Percentiles rank a stretch among this genome's conserved stretches.
Evolutionary conservation across 805 yeast genomes (phyloP).

Genomic region (Starmerella potacharoeniae): DNA sequence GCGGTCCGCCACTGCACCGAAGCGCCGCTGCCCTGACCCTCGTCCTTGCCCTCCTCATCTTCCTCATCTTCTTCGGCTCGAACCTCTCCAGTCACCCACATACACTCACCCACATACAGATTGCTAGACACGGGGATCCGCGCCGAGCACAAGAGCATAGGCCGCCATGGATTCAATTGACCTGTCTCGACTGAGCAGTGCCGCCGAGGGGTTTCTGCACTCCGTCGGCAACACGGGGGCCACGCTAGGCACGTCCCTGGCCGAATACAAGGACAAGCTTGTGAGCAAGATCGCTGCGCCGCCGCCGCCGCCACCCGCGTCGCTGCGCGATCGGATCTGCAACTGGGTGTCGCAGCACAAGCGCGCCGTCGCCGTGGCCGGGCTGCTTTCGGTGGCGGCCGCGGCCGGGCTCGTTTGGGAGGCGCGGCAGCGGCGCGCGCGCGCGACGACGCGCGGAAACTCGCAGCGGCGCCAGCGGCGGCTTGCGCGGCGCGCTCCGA

Average conservation of each 20-base stretch:
- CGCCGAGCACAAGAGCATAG: slow-evolving; percentile 40
- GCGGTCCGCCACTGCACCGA: too few species aligned
- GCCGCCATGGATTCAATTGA: slow-evolving; percentile 13
- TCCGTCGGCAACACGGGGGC: slow-evolving; percentile 11
- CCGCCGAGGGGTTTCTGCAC: slow-evolving; percentile 16
- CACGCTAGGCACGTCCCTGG: slow-evolving; percentile 2
- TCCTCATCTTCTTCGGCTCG: too few species aligned
- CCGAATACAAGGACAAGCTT: neutral
- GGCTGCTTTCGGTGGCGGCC: neutral
- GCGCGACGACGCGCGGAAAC: neutral
- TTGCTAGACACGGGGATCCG: too few species aligned
- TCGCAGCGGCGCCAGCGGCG: slow-evolving; percentile 27
- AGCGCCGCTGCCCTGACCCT: too few species aligned
- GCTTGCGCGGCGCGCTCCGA: slow-evolving; percentile 49
- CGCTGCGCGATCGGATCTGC: slow-evolving; percentile 12
- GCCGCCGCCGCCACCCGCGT: slow-evolving; percentile 25
- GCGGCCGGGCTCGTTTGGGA: slow-evolving; percentile 1
- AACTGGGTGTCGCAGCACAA: slow-evolving; percentile 25
- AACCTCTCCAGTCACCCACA: too few species aligned
- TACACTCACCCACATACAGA: too few species aligned
- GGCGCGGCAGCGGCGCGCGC: neutral
- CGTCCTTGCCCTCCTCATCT: too few species aligned
- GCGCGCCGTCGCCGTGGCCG: neutral
- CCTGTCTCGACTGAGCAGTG: slow-evolving; percentile 8
- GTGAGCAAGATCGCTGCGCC: slow-evolving; percentile 4